A percentile compares a stretch with the other conserved stretches of the same genome.
Evolutionary conservation across 106 monocot genomes (phyloP).

Genomic region (Alisma plantagoaquatica): DNA sequence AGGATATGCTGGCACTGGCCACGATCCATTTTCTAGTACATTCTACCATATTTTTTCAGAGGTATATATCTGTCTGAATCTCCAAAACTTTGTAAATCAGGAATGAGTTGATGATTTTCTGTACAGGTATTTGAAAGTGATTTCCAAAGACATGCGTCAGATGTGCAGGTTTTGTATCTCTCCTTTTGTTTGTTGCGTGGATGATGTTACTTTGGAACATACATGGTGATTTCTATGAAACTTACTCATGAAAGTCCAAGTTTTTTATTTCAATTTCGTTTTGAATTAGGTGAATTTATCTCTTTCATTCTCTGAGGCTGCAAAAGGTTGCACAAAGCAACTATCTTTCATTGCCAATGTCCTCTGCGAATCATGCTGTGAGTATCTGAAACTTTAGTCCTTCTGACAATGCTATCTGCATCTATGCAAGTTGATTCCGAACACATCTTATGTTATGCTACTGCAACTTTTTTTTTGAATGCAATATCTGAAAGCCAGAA

Average conservation of each 20-base stretch:
- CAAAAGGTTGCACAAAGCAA: constrained; percentile 40
- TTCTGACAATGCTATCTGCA: too few species aligned
- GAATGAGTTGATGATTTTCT: too few species aligned
- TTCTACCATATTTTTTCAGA: constrained; percentile 93
- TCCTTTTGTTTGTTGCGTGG: too few species aligned
- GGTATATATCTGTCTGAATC: constrained; percentile 38
- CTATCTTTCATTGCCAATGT: constrained; percentile 40
- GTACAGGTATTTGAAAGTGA: constrained; percentile 81
- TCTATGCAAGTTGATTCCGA: too few species aligned
- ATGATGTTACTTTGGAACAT: too few species aligned
- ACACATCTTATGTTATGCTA: too few species aligned
- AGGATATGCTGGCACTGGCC: constrained; percentile 15
- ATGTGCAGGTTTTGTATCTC: constrained; percentile 47
- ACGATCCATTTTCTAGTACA: constrained; percentile 66
- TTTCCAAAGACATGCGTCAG: constrained; percentile 51
- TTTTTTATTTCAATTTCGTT: background rate
- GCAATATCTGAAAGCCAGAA: too few species aligned
- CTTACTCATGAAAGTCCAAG: background rate
- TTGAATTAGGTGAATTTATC: constrained; percentile 37
- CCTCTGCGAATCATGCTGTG: constrained; percentile 55
- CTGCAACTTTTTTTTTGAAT: too few species aligned
- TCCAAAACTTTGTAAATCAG: too few species aligned
- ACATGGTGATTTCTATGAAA: background rate
- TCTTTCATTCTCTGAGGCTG: constrained; percentile 64
- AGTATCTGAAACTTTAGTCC: constrained; percentile 17